Evolutionary conservation across 306 rosid species (phyloP).

Genomic region (Acmispon strigosus): DNA sequence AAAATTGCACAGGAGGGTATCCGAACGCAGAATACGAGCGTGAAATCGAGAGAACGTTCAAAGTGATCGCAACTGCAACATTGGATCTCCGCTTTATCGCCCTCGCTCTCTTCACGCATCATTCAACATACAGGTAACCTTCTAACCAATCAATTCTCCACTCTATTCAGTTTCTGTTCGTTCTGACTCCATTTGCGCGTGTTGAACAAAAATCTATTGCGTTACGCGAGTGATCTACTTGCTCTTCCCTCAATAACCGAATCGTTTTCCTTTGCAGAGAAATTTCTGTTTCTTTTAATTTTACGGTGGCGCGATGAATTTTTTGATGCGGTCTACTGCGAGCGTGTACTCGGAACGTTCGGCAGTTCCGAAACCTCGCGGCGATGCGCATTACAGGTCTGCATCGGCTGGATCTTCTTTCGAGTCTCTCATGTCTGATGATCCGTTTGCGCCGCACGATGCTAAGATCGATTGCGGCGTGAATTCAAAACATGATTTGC

Average conservation of each 20-base stretch:
- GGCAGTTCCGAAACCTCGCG: conserved; percentile 34
- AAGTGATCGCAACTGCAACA: not conserved
- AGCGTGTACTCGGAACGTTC: conserved; percentile 40
- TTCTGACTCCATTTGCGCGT: not conserved
- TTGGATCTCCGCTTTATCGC: not conserved
- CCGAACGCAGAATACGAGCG: not conserved
- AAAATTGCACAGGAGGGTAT: too few relatives aligned
- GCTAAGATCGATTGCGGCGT: conserved; percentile 24
- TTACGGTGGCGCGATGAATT: conserved; percentile 55
- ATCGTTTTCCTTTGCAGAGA: conserved; percentile 25
- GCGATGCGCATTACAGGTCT: conserved; percentile 30
- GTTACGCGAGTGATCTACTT: not conserved
- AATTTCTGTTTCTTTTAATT: not conserved
- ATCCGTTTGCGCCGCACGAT: conserved; percentile 33
- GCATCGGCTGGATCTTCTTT: conserved; percentile 37
- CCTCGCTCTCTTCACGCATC: not conserved
- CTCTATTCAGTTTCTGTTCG: not conserved
- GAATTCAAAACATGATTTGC: conserved; percentile 26
- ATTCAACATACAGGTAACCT: conserved; percentile 1
- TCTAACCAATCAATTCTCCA: not conserved
- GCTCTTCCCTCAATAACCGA: not conserved
- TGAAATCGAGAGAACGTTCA: not conserved
- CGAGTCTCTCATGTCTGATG: conserved; percentile 48
- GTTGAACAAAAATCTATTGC: not conserved
- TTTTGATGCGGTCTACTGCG: conserved; percentile 54